Base-by-base conservation (phyloP, 345 rosid genomes). In the Isatis tinctoria region DNA sequence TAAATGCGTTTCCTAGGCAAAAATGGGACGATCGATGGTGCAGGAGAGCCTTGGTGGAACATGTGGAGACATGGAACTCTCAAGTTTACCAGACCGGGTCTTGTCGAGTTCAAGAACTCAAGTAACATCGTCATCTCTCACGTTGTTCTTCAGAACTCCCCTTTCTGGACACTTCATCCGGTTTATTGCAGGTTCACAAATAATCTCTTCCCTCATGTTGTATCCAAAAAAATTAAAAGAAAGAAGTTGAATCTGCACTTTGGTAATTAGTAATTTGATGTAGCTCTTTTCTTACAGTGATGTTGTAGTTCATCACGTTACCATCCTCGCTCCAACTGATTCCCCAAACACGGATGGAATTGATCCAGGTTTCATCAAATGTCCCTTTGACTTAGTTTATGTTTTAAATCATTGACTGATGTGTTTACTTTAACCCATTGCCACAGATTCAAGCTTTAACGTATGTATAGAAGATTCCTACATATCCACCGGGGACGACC, bases 31-130 rank as follows among this genome's bases (percentile, higher is more conserved):
- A 87, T 93, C 69, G 97, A 90, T 74, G 98, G 98, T 59, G 48
- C 96, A 82, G 98, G 98, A 85, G 89, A 73, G 57, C 76, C 92
- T 43, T 93, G 98, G 97, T 90, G 98, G 98, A 76, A 84, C 82
- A 88, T 90, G 96, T 93, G 96, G 92, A 90, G 96, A 81, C 81
- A 82, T 79, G 72, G 96, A 78, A 89, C 87, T 63, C 90, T 93
- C 37, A 75, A 75, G 54, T 90, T 80, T 74, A 90, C 98, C 5
- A 83, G 98, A 76, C 98, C 97, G 3, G 85, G 84, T 78, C 88
- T 90, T 17, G 28, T 93, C 33, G 98, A 93, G 57, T 82, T 93
- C 47, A 73, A 85, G 59, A 86, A 90, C 79, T 90, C 98, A 16
- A 84, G 36, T 43, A 64, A 74, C 76, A 90, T 93, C 54, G 53